Percentiles rank a stretch among this genome's conserved stretches.
Evolutionary conservation across 495 filamentous ascomycete species (phyloP).

Genomic region (Talaromyces proteolyticus): DNA sequence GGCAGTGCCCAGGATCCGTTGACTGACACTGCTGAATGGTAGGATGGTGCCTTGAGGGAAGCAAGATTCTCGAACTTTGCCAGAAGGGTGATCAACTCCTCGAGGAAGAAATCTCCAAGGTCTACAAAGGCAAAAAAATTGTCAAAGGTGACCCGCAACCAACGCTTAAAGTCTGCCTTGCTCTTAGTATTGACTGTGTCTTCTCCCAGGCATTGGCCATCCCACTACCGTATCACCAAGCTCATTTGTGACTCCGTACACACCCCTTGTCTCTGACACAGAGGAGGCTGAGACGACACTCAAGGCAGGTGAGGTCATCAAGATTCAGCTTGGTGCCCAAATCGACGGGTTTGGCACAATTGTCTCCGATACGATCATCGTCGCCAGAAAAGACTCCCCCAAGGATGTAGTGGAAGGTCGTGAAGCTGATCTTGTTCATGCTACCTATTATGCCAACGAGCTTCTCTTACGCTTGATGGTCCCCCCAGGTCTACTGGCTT

Average conservation of each 20-base stretch:
- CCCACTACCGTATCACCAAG: conserved; percentile 93
- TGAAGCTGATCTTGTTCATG: conserved; percentile 79
- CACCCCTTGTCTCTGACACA: conserved; percentile 76
- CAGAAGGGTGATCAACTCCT: conserved; percentile 92
- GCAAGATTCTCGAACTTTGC: conserved; percentile 88
- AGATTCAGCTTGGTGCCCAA: conserved; percentile 96
- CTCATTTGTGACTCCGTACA: conserved; percentile 95
- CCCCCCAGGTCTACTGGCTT: conserved; percentile 75
- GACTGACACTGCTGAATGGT: conserved; percentile 8
- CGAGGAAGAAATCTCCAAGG: conserved; percentile 88
- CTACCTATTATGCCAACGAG: conserved; percentile 94
- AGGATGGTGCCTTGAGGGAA: conserved; percentile 77
- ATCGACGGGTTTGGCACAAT: conserved; percentile 97
- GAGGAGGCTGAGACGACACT: conserved; percentile 74
- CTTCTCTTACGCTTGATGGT: conserved; percentile 85
- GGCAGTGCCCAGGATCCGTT: background rate
- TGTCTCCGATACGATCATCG: conserved; percentile 85
- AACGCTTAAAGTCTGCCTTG: background rate
- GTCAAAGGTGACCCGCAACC: conserved; percentile 60
- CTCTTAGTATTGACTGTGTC: background rate
- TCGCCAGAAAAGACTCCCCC: conserved; percentile 50
- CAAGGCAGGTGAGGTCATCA: conserved; percentile 79
- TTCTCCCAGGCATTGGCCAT: conserved; percentile 68
- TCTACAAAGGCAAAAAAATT: conserved; percentile 98
- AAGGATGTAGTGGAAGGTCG: conserved; percentile 61